A percentile compares a stretch with the other conserved stretches of the same genome.
Conservation (phyloP, 352 stramenopile genomes). For the Globisporangium alternatum region DNA sequence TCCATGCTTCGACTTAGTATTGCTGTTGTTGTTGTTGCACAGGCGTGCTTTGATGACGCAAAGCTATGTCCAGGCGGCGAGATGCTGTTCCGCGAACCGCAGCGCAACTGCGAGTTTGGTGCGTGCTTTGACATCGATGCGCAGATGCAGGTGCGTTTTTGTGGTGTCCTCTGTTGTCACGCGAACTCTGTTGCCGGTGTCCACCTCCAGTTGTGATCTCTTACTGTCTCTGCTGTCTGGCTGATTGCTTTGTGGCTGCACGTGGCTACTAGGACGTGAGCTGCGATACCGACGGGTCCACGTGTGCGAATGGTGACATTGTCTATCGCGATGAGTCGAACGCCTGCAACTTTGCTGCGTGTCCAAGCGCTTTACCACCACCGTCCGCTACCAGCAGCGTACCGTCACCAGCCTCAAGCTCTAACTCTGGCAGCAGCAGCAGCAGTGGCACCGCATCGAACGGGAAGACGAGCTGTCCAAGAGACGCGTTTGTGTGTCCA, state of each 20-base stretch:
- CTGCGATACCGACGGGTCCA: conserved; percentile 5
- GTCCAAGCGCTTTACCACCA: not conserved
- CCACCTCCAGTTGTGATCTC: too few species aligned
- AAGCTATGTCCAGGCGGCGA: conserved; percentile 4
- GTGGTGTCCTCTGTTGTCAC: not conserved
- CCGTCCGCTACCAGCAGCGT: not conserved
- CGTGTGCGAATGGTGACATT: conserved; percentile 13
- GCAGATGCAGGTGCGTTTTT: conserved; percentile 5
- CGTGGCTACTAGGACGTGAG: not conserved
- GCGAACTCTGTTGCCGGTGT: not conserved
- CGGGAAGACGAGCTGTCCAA: not conserved
- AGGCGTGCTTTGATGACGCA: conserved; percentile 13
- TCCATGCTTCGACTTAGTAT: too few species aligned
- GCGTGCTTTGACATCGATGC: not conserved
- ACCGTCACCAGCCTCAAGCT: not conserved
- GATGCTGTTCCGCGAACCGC: conserved; percentile 2
- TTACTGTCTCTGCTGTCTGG: not conserved
- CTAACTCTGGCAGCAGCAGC: too few species aligned
- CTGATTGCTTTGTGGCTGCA: not conserved
- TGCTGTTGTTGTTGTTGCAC: not conserved
- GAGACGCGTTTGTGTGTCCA: conserved; percentile 11
- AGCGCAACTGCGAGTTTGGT: conserved; percentile 3
- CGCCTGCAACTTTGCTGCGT: conserved; percentile 4
- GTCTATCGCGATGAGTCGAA: conserved; percentile 8
- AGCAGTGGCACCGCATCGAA: not conserved